These are phyloP conservation scores for Ophiosphaerella herpotricha DNA, from an alignment of 2,329 filamentous ascomycete species.

Conservation along the genomic window DNA sequence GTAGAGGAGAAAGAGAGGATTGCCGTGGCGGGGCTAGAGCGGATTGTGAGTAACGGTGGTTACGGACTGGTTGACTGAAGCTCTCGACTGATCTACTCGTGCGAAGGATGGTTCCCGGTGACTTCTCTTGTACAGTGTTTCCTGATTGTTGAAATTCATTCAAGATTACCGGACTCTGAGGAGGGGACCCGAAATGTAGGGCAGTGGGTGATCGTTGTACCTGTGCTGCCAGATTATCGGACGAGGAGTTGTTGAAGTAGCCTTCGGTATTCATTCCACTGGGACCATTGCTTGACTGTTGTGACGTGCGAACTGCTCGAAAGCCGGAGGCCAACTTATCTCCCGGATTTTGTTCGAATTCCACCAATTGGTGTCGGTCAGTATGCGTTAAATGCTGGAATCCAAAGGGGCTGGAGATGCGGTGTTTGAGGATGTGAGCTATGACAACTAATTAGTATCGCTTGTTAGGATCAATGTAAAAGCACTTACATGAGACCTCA, in stretches of 20 bases:
- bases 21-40: slow-evolving; percentile 47
- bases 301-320: slow-evolving; percentile 58
- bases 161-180: slow-evolving; percentile 25
- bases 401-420: slow-evolving; percentile 66
- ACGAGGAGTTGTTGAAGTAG: slow-evolving; percentile 34
- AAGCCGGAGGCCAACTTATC: slow-evolving; percentile 47
- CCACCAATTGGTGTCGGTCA: slow-evolving; percentile 58
- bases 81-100: slow-evolving; percentile 53
- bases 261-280: slow-evolving; percentile 59
- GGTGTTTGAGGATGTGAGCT: slow-evolving; percentile 36
- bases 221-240: slow-evolving; percentile 23
- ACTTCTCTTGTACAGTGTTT: slow-evolving; percentile 10
- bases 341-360: slow-evolving; percentile 56
- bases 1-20: slow-evolving; percentile 39
- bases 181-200: slow-evolving; percentile 24
- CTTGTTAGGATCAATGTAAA: not conserved
- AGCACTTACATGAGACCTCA: slow-evolving; percentile 32
- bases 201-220: slow-evolving; percentile 23
- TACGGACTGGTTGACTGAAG: slow-evolving; percentile 58
- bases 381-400: slow-evolving; percentile 69
- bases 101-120: slow-evolving; percentile 27
- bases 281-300: slow-evolving; percentile 55
- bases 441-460: slow-evolving; percentile 11
- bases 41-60: slow-evolving; percentile 45
- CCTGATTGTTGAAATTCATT: slow-evolving; percentile 17